Evolutionary conservation across 169 alveolate genomes (phyloP), one percentile per base, ranked within the genome.

Genomic region (Ophryocystis elektroscirrha): DNA sequence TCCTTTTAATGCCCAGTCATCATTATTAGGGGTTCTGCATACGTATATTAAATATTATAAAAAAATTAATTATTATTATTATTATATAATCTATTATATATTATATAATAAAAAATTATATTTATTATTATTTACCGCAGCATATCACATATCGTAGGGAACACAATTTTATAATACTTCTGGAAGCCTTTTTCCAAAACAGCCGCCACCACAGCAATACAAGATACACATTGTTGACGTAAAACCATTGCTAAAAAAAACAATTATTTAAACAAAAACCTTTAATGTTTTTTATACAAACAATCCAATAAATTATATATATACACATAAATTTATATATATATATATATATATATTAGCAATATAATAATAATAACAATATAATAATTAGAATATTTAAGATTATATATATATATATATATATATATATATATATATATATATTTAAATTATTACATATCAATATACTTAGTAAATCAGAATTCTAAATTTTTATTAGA

Each of bases 161-260:
- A 54, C 7, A 82, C 69, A 1, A 83, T 61, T 0, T 84, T 47
- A 51, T 80, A 82, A 59, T 69, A 81, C 30, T 69, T 67, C 29
- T 65, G 22, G 53, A 82, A 82, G 49, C 76, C 79, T 48, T 76
- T 81, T 59, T 80, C 89, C 37, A 81, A 61, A 4, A 82, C 91
- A 0, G 89, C 91, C 0, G 91, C 91, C 30, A 70, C 69, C 15
- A 82, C 91, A 3, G 91, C 91, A 19, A 78, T 48, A 48, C 84
- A 71, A 0, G 91, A 80, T 3, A 81, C 78, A 22, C 86, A 83
- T 49, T 81, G 91, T 49, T 81, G 85, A 5, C 85, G 56, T 1
- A 78, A n/a, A n/a, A n/a, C n/a, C n/a, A n/a, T n/a, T n/a, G n/a
- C n/a, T n/a, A n/a, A n/a, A n/a, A n/a, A n/a, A n/a, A n/a, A n/a